Evolutionary conservation across 192 early-diverging fungal species (phyloP).

Genomic region (Coemansia javaensis): DNA sequence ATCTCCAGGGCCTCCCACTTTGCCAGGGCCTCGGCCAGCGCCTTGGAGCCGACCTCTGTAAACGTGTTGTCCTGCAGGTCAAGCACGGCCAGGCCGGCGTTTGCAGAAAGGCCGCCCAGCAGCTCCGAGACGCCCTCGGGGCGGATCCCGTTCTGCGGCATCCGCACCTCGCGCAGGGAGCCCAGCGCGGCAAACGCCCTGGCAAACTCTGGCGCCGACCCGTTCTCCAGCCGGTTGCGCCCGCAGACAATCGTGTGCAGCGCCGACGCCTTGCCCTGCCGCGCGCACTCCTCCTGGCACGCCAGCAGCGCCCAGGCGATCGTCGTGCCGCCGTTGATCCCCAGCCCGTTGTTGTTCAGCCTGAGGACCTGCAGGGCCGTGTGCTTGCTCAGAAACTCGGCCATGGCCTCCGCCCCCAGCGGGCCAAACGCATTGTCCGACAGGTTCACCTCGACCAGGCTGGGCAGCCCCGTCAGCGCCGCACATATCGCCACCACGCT

Average conservation of each 20-base stretch:
- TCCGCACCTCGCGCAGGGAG: slow-evolving; percentile 72
- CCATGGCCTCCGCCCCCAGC: slow-evolving; percentile 82
- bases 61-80: slow-evolving; percentile 99
- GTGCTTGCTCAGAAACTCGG: slow-evolving; percentile 78
- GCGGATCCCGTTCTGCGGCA: slow-evolving; percentile 97
- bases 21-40: slow-evolving; percentile 70
- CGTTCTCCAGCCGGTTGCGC: slow-evolving; percentile 90
- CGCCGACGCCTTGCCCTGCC: slow-evolving; percentile 57
- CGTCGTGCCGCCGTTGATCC: slow-evolving; percentile 80
- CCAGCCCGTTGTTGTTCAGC: slow-evolving; percentile 97
- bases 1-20: slow-evolving; percentile 72
- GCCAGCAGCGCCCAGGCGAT: slow-evolving; percentile 79
- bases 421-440: slow-evolving; percentile 99
- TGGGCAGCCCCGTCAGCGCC: slow-evolving; percentile 72
- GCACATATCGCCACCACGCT: slow-evolving; percentile 77
- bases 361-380: slow-evolving; percentile 75
- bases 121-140: slow-evolving; percentile 86
- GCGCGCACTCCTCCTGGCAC: slow-evolving; percentile 65
- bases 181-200: slow-evolving; percentile 75
- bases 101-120: slow-evolving; percentile 60
- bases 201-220: slow-evolving; percentile 68
- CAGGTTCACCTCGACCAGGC: slow-evolving; percentile 77
- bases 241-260: slow-evolving; percentile 83
- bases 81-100: slow-evolving; percentile 63
- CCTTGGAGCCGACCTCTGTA: slow-evolving; percentile 69